Percentiles rank a stretch among this genome's conserved stretches.
Evolutionary conservation across 2,329 filamentous ascomycete species (phyloP).

Genomic region (Fusarium graminum): DNA sequence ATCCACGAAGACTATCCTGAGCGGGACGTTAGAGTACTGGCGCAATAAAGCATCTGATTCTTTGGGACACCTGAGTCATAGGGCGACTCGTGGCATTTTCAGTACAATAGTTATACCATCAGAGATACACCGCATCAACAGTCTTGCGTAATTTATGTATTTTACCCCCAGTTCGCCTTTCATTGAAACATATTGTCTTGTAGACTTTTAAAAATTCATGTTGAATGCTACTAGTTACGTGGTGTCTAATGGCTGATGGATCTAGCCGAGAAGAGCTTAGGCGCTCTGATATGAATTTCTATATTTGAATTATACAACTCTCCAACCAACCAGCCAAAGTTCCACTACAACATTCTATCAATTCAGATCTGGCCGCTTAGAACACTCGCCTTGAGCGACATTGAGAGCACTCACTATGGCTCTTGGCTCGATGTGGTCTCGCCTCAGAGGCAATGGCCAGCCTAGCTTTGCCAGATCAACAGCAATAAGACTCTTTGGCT

Average conservation of each 20-base stretch:
- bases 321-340: slow-evolving; percentile 8
- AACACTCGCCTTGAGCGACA: slow-evolving; percentile 12
- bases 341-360: slow-evolving; percentile 7
- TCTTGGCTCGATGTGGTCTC: slow-evolving; percentile 55
- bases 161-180: no score
- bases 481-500: slow-evolving; percentile 62
- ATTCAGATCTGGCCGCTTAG: slow-evolving; percentile 15
- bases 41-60: no score
- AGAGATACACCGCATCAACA: no score
- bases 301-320: slow-evolving; percentile 26
- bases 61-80: no score
- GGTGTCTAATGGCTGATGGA: slow-evolving; percentile 1
- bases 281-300: slow-evolving; percentile 23
- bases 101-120: no score
- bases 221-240: neutral
- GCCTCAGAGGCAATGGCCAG: slow-evolving; percentile 45
- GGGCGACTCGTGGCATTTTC: no score
- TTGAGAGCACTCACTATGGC: slow-evolving; percentile 50
- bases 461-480: slow-evolving; percentile 52
- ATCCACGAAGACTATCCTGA: no score
- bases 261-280: slow-evolving; percentile 47
- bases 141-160: no score
- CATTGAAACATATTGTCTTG: neutral
- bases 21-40: no score
- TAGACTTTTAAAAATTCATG: slow-evolving; percentile 1